Evolutionary conservation across 2,329 filamentous ascomycete species (phyloP), one percentile per base, ranked within the genome.

Genomic region (Penicillium palitans): DNA sequence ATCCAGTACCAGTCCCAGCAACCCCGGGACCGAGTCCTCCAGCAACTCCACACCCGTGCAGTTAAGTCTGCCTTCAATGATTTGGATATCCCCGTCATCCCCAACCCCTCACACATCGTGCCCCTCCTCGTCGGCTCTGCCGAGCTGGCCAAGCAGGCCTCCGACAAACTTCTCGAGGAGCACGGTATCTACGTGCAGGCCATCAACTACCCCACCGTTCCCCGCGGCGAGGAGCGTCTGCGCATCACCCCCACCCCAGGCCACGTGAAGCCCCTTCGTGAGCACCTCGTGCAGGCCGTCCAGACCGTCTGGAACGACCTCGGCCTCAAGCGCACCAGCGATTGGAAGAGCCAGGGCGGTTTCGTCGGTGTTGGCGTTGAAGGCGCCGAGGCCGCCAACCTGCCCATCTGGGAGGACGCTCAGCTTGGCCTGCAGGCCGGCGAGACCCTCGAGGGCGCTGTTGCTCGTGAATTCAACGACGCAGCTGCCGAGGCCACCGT

Each of bases 151-250:
- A 97, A 95, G 82, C 83, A 88, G 68, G 95, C 95, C 8, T 96
- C 91, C 25, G 95, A 99, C 73, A 87, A 96, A 80, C 86, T 99
- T 24, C 84, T 99, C 15, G 87, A 90, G 66, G 89, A 96, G 66
- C 90, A 96, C 80, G 86, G 87, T 61, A 97, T 99, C 73, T 99
- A 99, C 74, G 95, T 99, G 27, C 95, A 99, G 79, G 92, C 91
- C 55, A 98, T 99, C 84, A 99, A 99, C 80, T 98, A 98, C 78
- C 95, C 95, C 2, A 99, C 95, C 52, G 95, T 99, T 3, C 95
- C 95, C 2, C 91, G 96, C 7, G 95, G 95, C n/a, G 93, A 99
- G 80, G 95, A 99, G 78, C 88, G 95, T 58, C 88, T 99, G 57
- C 90, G 95, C 66, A 91, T 99, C 75, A 99, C 95, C 2, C 95